Base-by-base conservation (phyloP, 2,329 filamentous ascomycete genomes). In the Sporothrix brasiliensis region DNA sequence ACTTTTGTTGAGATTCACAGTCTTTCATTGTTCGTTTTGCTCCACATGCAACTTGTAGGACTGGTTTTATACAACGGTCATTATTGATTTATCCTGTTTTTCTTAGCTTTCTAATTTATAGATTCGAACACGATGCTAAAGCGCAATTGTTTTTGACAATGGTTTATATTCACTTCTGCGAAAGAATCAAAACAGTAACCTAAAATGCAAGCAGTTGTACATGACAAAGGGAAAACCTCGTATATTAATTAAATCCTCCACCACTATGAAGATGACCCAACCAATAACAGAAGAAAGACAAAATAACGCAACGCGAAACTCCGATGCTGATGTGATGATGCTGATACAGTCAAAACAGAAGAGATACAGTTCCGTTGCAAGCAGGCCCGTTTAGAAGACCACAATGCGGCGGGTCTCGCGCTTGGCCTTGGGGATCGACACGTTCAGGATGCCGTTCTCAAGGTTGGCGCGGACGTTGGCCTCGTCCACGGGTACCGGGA, bases 351-450 rank as follows among this genome's bases (percentile, higher is more conserved):
- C 7, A 7, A 34, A 7, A 9, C 34, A 34, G 34, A 34, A 9
- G 2, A 34, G 7, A 34, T 7, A 34, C 34, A 6, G 34, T 2
- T 34, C 30, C 5, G 13, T 4, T 39, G 54, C 11, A 27, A 39
- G 4, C 58, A 27, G 7, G 24, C 41, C 30, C 24, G 39, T 61
- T 81, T 83, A 88, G 77, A 81, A 78, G 76, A 90, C 83, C 41
- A 78, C 75, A 74, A 90, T 88, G 79, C 85, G 86, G 75, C 84
- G 83, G 47, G 80, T 76, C 78, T 86, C 83, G 73, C 83, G 82
- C 83, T 86, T 88, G 81, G 85, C 85, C 84, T 91, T 92, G 67
- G 90, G 90, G 21, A 92, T 85, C 34, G 82, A 76, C 71, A 92
- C 83, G 74, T 79, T 86, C 74, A 92, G 81, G 73, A 92, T 83